Percentiles rank a stretch among this genome's conserved stretches.
Conservation (phyloP, 345 rosid species). For the Corymbia maculata region DNA sequence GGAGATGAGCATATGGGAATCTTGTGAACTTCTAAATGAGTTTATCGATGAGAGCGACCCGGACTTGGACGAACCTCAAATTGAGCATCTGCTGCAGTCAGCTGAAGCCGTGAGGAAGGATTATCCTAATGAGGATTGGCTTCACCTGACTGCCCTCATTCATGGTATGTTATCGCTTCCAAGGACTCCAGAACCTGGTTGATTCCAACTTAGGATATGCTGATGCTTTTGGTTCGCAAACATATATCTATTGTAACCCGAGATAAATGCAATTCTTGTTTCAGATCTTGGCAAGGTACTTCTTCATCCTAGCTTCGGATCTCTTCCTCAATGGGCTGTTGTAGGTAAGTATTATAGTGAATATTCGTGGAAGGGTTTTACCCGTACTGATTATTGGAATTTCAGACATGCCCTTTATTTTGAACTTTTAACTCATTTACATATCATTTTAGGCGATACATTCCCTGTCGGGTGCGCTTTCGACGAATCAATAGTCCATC, state of each 20-base stretch:
- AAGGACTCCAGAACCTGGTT: background rate
- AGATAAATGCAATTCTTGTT: background rate
- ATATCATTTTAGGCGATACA: slow-evolving; percentile 47
- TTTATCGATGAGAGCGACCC: slow-evolving; percentile 70
- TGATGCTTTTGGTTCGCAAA: background rate
- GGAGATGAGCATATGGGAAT: slow-evolving; percentile 72
- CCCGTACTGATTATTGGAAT: background rate
- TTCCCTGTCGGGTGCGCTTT: slow-evolving; percentile 84
- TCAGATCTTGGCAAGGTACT: slow-evolving; percentile 84
- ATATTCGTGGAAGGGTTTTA: background rate
- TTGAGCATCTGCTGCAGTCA: slow-evolving; percentile 51
- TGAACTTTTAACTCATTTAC: background rate
- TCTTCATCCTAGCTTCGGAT: slow-evolving; percentile 64
- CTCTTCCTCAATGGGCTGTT: slow-evolving; percentile 90
- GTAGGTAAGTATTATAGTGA: slow-evolving; percentile 38
- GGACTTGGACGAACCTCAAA: slow-evolving; percentile 64
- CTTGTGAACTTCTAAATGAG: slow-evolving; percentile 53
- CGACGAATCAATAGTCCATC: slow-evolving; percentile 62
- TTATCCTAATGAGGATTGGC: slow-evolving; percentile 53
- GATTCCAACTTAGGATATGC: background rate
- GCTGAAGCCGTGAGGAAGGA: slow-evolving; percentile 59
- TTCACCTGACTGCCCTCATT: slow-evolving; percentile 57
- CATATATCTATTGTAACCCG: background rate
- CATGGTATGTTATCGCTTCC: slow-evolving; percentile 23
- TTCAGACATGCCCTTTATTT: background rate